Conservation (phyloP, 1,284 basidiomycete species). For the Leccinum pallidistipes region DNA sequence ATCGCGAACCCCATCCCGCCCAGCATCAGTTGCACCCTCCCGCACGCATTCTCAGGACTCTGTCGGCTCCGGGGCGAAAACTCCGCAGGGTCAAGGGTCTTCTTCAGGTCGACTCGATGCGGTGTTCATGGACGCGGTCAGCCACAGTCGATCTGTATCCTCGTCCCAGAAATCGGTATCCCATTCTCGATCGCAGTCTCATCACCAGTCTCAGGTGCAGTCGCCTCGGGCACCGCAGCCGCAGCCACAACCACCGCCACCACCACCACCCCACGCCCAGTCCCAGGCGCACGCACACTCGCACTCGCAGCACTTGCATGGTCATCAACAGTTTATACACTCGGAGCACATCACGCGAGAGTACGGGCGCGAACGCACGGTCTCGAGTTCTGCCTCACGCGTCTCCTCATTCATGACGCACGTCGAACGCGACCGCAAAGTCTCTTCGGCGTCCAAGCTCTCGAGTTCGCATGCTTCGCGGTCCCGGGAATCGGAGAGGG, state of each 20-base stretch:
- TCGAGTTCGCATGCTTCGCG: constrained; percentile 20
- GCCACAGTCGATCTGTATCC: constrained; percentile 26
- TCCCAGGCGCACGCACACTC: no score
- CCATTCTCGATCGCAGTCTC: constrained; percentile 21
- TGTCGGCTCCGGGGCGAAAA: constrained; percentile 28
- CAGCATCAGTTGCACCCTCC: constrained; percentile 31
- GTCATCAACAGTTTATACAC: constrained; percentile 17
- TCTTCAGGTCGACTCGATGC: constrained; percentile 20
- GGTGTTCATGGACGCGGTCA: constrained; percentile 23
- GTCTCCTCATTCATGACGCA: constrained; percentile 25
- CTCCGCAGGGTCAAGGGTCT: constrained; percentile 24
- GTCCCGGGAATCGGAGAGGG: constrained; percentile 26
- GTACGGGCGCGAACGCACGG: constrained; percentile 22
- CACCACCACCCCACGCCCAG: neutral
- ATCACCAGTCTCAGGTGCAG: constrained; percentile 7
- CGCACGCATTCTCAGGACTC: constrained; percentile 33
- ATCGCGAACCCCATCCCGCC: constrained; percentile 31
- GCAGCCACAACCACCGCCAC: no score
- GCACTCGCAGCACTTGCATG: neutral
- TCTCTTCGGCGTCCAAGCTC: constrained; percentile 25
- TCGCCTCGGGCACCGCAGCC: neutral
- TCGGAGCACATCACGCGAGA: constrained; percentile 25
- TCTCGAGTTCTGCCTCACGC: constrained; percentile 29
- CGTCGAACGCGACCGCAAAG: constrained; percentile 30
- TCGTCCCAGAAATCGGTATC: constrained; percentile 16